Conservation (phyloP, 805 yeast species). For the Kluyveromyces starmeri region DNA sequence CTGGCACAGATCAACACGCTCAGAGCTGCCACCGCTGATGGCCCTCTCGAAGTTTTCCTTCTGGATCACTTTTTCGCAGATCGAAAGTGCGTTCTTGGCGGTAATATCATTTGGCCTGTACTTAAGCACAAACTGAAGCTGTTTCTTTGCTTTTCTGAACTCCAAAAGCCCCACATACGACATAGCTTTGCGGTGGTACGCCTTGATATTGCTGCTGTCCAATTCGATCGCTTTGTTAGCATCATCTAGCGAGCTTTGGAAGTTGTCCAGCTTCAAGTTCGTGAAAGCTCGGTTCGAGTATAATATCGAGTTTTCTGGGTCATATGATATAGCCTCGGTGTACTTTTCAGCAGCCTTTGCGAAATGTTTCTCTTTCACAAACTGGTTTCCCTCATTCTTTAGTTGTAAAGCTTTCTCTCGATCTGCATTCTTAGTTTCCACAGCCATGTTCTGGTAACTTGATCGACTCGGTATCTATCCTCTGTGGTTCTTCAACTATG, state of each 20-base stretch:
- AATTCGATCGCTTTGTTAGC: conserved; percentile 60
- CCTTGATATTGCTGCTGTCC: conserved; percentile 63
- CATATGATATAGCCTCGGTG: conserved; percentile 63
- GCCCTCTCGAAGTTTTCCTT: conserved; percentile 79
- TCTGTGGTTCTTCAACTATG: too few relatives aligned
- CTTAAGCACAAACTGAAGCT: conserved; percentile 54
- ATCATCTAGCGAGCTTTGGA: conserved; percentile 78
- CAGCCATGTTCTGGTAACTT: too few relatives aligned
- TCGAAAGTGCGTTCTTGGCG: conserved; percentile 53
- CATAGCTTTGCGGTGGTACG: conserved; percentile 80
- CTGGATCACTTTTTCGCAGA: conserved; percentile 57
- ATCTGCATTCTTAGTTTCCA: conserved; percentile 6
- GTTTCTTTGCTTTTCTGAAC: conserved; percentile 63
- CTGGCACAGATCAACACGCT: conserved; percentile 22
- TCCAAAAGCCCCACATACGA: conserved; percentile 69
- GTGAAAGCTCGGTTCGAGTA: conserved; percentile 88
- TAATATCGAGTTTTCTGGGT: conserved; percentile 49
- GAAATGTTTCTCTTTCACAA: conserved; percentile 56
- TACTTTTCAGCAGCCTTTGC: conserved; percentile 61
- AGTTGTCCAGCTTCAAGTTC: conserved; percentile 74
- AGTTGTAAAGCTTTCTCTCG: conserved; percentile 36
- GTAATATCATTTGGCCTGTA: conserved; percentile 59
- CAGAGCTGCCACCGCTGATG: conserved; percentile 61
- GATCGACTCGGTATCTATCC: too few relatives aligned
- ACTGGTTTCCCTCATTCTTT: conserved; percentile 67